Base-by-base conservation (phyloP, 352 stramenopile genomes). In the Albugo laibachii region DNA sequence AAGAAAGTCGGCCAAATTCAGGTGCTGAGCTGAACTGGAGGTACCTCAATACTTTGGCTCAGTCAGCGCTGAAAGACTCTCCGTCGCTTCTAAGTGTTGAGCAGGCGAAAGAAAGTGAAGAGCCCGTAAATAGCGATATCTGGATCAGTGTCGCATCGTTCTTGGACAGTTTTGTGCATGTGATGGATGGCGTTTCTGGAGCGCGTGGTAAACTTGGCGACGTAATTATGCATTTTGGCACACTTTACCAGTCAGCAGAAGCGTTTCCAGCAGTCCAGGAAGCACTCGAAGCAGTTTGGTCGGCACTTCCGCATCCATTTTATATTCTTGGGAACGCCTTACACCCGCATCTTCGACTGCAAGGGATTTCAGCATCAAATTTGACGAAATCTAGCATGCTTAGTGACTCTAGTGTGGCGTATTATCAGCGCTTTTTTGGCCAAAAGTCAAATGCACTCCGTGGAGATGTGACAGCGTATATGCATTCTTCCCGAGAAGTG, bases 391-490 rank as follows among this genome's bases (percentile, higher is more conserved):
- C 71, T 36, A 80, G 67, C 48, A 54, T 59, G 34, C 52, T 86
- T 31, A 82, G 66, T 53, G 70, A 83, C 52, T 47, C 73, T 6
- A 60, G 59, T 10, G 68, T 79, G 4, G 39, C 48, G 12, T 87
- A 87, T 54, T 83, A 74, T 48, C 47, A 41, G 34, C 59, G 55
- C 14, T 61, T 80, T 12, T 67, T 81, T 36, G 52, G 51, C 0
- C 58, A 50, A 13, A 76, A 68, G 47, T 52, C 66, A 6, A 67
- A 47, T 41, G 69, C 57, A 14, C 39, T 83, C 44, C 66, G 66
- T 36, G 69, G 66, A 21, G 68, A 83, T 51, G 56, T 83, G 49
- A 81, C 69, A 1, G 70, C 74, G 35, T 86, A 72, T 41, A 41
- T 82, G n/a, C 66, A 83, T 45, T 55, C 48, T 31, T 80, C 68